These are phyloP conservation scores for Backusella luteola DNA, from an alignment of 192 early-diverging fungal species.

Conservation along the genomic window DNA sequence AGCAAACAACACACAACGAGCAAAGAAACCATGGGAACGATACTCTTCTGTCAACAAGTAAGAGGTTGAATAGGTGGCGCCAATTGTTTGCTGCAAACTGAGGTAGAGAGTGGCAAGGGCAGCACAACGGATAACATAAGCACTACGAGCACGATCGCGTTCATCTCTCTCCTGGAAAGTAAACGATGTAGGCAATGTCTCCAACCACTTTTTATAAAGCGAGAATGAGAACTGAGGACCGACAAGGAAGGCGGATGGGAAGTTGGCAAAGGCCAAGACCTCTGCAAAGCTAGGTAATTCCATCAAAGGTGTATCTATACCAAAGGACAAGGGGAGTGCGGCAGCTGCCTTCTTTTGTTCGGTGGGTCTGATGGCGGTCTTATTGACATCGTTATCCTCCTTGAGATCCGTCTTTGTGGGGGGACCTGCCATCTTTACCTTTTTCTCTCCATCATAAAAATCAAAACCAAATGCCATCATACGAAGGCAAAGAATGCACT, in stretches of 20 bases:
- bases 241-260: constrained; percentile 55
- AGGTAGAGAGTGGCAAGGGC: constrained; percentile 42
- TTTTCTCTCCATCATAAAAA: constrained; percentile 46
- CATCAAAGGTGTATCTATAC: constrained; percentile 41
- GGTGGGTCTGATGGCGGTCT: neutral
- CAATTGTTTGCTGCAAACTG: constrained; percentile 43
- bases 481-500: constrained; percentile 60
- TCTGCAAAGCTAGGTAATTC: constrained; percentile 44
- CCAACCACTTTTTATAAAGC: constrained; percentile 38
- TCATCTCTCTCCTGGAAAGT: constrained; percentile 16
- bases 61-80: constrained; percentile 41
- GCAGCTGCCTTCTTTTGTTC: neutral
- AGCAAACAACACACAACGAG: constrained; percentile 44
- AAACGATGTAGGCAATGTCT: neutral
- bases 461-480: constrained; percentile 65
- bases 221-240: constrained; percentile 66
- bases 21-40: constrained; percentile 25
- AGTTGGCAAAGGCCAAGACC: constrained; percentile 54
- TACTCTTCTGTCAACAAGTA: constrained; percentile 47
- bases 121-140: constrained; percentile 41
- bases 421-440: neutral
- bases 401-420: neutral
- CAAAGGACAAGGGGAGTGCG: constrained; percentile 43
- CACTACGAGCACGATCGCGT: constrained; percentile 25
- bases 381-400: neutral